Conservation (phyloP, 2,329 filamentous ascomycete species). For the Aspergillus persii region DNA sequence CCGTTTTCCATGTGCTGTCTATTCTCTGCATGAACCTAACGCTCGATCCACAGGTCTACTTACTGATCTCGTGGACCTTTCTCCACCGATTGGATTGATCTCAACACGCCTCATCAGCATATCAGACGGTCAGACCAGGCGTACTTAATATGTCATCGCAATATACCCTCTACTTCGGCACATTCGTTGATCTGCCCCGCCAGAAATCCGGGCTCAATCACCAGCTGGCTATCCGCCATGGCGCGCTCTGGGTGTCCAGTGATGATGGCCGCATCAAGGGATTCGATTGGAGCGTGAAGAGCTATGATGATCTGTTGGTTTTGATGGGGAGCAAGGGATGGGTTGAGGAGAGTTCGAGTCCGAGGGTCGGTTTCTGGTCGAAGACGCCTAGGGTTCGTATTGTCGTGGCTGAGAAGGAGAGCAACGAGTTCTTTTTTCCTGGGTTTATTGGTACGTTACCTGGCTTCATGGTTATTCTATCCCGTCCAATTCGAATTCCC, state of each 20-base stretch:
- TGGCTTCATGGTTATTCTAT: too few relatives aligned
- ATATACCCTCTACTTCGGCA: conserved; percentile 56
- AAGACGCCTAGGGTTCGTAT: conserved; percentile 27
- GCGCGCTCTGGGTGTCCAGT: conserved; percentile 37
- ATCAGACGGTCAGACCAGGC: too few relatives aligned
- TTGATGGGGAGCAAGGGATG: conserved; percentile 35
- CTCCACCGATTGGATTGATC: too few relatives aligned
- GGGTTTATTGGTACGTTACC: conserved; percentile 45
- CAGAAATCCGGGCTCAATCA: conserved; percentile 42
- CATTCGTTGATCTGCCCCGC: conserved; percentile 59
- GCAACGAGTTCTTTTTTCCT: conserved; percentile 46
- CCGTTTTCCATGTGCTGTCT: too few relatives aligned
- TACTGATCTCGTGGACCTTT: too few relatives aligned
- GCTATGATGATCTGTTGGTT: conserved; percentile 23
- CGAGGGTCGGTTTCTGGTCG: conserved; percentile 1
- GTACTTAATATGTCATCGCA: conserved; percentile 10
- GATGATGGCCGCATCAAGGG: conserved; percentile 34
- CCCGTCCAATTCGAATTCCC: background rate
- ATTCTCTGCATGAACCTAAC: too few relatives aligned
- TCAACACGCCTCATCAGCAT: too few relatives aligned
- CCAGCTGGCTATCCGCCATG: conserved; percentile 53
- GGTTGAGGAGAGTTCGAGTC: conserved; percentile 21
- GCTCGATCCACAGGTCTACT: too few relatives aligned
- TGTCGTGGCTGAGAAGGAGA: conserved; percentile 40
- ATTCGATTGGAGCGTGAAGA: conserved; percentile 31